Conservation (phyloP, 345 rosid genomes). For the Eucalyptus decipiens region DNA sequence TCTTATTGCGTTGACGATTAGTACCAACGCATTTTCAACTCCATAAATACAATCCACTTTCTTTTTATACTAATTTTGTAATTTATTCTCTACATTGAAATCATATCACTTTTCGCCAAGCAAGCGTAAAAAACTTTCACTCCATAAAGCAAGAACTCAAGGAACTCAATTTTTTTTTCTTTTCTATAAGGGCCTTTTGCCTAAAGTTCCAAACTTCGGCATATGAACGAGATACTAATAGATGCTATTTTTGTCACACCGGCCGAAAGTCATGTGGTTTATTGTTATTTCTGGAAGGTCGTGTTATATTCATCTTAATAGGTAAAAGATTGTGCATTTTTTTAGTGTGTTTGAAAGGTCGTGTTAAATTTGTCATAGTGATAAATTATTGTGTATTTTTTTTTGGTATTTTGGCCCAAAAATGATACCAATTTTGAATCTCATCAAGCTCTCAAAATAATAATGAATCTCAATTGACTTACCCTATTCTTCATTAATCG, state of each 20-base stretch:
- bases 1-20: background rate
- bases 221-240: background rate
- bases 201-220: background rate
- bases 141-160: background rate
- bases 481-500: background rate
- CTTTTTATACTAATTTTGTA: background rate
- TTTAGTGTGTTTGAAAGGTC: background rate
- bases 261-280: background rate
- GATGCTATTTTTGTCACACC: background rate
- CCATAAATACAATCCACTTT: background rate
- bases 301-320: background rate
- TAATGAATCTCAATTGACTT: background rate
- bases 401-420: background rate
- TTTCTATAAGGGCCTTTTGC: background rate
- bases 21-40: background rate
- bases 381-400: background rate
- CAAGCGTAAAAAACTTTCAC: background rate
- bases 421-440: background rate
- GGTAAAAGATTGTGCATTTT: background rate
- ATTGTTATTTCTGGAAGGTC: background rate
- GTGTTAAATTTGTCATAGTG: background rate
- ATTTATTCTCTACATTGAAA: background rate
- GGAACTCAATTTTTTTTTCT: background rate
- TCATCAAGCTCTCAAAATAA: background rate
- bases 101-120: background rate